Conservation (phyloP, 148 eudicot genomes). For the Suaeda aralocaspica region DNA sequence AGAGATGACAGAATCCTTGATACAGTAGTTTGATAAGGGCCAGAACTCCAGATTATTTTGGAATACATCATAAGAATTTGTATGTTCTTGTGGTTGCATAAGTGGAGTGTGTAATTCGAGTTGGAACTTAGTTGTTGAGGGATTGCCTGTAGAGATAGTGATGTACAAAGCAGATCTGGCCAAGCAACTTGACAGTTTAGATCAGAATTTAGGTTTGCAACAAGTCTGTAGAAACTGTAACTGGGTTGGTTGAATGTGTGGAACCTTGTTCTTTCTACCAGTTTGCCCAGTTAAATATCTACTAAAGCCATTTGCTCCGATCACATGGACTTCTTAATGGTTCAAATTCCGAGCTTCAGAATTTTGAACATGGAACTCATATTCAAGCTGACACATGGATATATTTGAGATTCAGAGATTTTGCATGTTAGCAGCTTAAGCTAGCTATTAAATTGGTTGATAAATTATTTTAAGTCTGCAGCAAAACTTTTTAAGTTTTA, state of each 20-base stretch:
- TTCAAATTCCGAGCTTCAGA: not conserved
- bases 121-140: not conserved
- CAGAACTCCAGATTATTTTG: too few relatives aligned
- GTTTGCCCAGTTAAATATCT: not conserved
- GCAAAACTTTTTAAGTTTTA: too few relatives aligned
- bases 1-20: too few relatives aligned
- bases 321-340: not conserved
- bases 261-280: too few relatives aligned
- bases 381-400: not conserved
- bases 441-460: too few relatives aligned
- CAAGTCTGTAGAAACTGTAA: too few relatives aligned
- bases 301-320: not conserved
- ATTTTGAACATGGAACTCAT: not conserved
- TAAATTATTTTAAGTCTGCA: too few relatives aligned
- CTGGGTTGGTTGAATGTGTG: too few relatives aligned
- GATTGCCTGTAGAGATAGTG: not conserved
- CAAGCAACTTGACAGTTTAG: not conserved
- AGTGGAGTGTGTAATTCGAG: too few relatives aligned
- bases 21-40: too few relatives aligned
- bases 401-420: not conserved
- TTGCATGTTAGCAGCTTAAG: not conserved
- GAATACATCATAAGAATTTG: too few relatives aligned
- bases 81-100: too few relatives aligned
- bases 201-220: not conserved
- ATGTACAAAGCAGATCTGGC: not conserved